Percentiles rank a stretch among this genome's conserved stretches.
These are phyloP conservation scores for Cryphonectria parasitica DNA, from an alignment of 2,329 filamentous ascomycete genomes.

Conservation along the genomic window DNA sequence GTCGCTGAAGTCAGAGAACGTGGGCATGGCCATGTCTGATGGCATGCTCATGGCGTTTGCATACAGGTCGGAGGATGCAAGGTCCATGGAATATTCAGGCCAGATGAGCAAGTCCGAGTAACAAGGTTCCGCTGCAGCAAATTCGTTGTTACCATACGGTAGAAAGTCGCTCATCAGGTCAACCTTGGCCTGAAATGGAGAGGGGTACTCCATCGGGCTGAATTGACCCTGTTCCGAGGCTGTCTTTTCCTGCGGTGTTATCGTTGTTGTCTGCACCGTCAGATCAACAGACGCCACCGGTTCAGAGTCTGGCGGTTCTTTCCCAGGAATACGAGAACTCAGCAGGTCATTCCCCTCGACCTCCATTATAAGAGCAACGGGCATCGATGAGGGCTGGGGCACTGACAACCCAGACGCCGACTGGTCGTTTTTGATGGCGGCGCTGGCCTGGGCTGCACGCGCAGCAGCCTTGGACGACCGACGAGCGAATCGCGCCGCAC, in stretches of 20 bases:
- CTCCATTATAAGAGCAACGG: slow-evolving; percentile 43
- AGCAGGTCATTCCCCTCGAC: slow-evolving; percentile 36
- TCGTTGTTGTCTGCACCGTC: slow-evolving; percentile 36
- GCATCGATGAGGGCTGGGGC: slow-evolving; percentile 35
- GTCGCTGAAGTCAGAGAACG: slow-evolving; percentile 47
- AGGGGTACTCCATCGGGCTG: slow-evolving; percentile 42
- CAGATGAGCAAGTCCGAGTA: slow-evolving; percentile 52
- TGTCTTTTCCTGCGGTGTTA: slow-evolving; percentile 35
- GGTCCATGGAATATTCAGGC: slow-evolving; percentile 48
- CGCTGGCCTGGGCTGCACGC: slow-evolving; percentile 47
- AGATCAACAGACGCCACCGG: slow-evolving; percentile 40
- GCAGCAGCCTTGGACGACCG: slow-evolving; percentile 53
- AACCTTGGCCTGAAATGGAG: slow-evolving; percentile 40
- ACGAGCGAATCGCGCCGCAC: slow-evolving; percentile 54
- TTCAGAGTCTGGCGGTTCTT: slow-evolving; percentile 35
- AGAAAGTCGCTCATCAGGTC: slow-evolving; percentile 49
- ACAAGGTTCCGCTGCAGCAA: slow-evolving; percentile 40
- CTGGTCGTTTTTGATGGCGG: slow-evolving; percentile 38
- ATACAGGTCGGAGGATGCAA: slow-evolving; percentile 44
- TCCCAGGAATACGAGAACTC: slow-evolving; percentile 35
- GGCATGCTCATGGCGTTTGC: slow-evolving; percentile 39
- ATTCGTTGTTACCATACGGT: slow-evolving; percentile 41
- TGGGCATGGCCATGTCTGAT: slow-evolving; percentile 40
- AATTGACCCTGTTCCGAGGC: slow-evolving; percentile 41
- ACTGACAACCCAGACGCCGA: slow-evolving; percentile 33